These are phyloP conservation scores for Dillenia turbinata DNA, from an alignment of 164 flowering plant genomes.

Conservation along the genomic window DNA sequence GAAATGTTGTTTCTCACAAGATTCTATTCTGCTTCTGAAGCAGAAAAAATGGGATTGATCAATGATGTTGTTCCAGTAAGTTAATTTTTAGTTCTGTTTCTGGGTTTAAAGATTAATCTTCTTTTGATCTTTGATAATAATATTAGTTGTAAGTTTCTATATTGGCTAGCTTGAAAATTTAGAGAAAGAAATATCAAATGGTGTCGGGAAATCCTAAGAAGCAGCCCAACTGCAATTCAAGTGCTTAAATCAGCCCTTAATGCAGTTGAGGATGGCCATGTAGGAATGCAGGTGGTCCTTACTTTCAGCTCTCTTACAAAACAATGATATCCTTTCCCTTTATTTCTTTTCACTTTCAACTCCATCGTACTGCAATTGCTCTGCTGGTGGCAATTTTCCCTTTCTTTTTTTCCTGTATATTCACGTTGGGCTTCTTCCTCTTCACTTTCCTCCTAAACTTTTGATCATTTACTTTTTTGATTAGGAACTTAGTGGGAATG, in stretches of 20 bases:
- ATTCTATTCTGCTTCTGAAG: constrained; percentile 80
- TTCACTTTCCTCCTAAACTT: too few species aligned
- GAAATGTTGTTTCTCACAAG: constrained; percentile 94
- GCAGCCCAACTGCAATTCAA: constrained; percentile 90
- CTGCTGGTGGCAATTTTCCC: too few species aligned
- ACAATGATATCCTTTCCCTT: too few species aligned
- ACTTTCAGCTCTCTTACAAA: too few species aligned
- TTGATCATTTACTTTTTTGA: background rate
- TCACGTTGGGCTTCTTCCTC: too few species aligned
- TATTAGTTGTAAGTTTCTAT: background rate
- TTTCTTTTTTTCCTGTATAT: too few species aligned
- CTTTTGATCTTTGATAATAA: background rate
- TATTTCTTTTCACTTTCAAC: too few species aligned
- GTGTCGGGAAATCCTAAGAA: constrained; percentile 88
- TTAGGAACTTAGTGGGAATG: constrained; percentile 78
- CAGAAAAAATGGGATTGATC: constrained; percentile 95
- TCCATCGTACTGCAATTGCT: too few species aligned
- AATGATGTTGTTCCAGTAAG: constrained; percentile 91
- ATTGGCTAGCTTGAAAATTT: constrained; percentile 57
- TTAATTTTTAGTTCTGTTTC: constrained; percentile 5
- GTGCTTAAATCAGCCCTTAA: constrained; percentile 85
- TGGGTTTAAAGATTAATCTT: background rate
- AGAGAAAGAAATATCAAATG: constrained; percentile 87
- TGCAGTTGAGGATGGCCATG: constrained; percentile 97
- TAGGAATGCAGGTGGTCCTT: constrained; percentile 81